Conservation (phyloP, 805 yeast species). For the Starmerella lactis-condensi region DNA sequence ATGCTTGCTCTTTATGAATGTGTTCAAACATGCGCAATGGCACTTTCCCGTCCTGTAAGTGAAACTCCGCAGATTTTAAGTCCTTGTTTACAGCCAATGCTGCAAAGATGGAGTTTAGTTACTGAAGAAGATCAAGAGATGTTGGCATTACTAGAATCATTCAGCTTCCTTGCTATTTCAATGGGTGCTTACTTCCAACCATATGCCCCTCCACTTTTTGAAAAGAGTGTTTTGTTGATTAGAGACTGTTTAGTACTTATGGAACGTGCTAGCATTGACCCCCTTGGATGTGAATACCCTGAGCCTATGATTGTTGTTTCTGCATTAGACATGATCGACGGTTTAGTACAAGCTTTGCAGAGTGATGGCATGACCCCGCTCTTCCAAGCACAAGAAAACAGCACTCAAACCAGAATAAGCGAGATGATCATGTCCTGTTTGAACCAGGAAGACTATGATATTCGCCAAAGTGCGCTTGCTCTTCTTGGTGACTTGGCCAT, state of each 20-base stretch:
- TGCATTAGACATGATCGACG: constrained; percentile 76
- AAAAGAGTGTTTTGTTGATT: constrained; percentile 55
- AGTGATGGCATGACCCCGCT: constrained; percentile 10
- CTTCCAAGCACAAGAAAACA: constrained; percentile 12
- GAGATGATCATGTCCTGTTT: constrained; percentile 33
- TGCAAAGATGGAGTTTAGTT: constrained; percentile 59
- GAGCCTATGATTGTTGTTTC: constrained; percentile 85
- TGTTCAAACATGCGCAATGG: constrained; percentile 72
- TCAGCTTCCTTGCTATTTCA: constrained; percentile 78
- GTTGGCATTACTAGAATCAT: constrained; percentile 85
- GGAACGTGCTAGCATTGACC: constrained; percentile 44
- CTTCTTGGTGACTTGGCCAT: constrained; percentile 77
- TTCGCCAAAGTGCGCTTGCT: constrained; percentile 85
- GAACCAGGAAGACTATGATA: constrained; percentile 55
- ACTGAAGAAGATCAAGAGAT: constrained; percentile 65
- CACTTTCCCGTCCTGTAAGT: constrained; percentile 40
- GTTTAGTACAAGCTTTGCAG: constrained; percentile 67
- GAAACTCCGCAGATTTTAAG: constrained; percentile 36
- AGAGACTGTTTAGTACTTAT: constrained; percentile 49
- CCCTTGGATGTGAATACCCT: constrained; percentile 36
- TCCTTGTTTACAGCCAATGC: constrained; percentile 58
- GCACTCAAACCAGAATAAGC: constrained; percentile 34
- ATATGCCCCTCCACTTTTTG: constrained; percentile 71
- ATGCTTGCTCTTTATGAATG: constrained; percentile 73
- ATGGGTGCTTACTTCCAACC: constrained; percentile 73